Evolutionary conservation across 179 eudicot genomes (phyloP).

Genomic region (Gypsophila paniculata): DNA sequence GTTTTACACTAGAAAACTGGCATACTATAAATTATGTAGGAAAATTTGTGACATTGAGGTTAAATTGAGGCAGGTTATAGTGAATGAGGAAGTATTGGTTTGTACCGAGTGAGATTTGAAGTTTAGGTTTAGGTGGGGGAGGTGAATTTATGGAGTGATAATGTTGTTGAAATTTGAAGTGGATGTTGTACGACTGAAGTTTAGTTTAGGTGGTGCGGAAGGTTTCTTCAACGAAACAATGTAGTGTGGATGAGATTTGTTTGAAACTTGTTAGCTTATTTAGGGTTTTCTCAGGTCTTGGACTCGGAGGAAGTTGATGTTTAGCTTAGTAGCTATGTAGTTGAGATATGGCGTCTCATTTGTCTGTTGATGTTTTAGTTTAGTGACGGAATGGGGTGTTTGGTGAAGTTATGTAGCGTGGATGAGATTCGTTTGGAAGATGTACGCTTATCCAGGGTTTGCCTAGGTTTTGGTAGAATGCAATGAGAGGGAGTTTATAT

Average conservation of each 20-base stretch:
- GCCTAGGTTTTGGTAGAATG: background rate
- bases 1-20: too few relatives aligned
- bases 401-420: slow-evolving; percentile 3
- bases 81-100: background rate
- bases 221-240: too few relatives aligned
- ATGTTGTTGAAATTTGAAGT: background rate
- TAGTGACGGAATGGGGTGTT: background rate
- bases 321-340: too few relatives aligned
- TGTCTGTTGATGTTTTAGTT: background rate
- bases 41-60: slow-evolving; percentile 15
- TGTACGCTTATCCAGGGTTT: background rate
- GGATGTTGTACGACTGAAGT: background rate
- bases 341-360: too few relatives aligned
- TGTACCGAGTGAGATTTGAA: background rate
- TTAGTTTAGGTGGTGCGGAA: background rate
- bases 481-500: background rate
- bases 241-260: too few relatives aligned
- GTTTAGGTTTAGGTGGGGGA: background rate
- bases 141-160: background rate
- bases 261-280: too few relatives aligned
- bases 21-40: too few relatives aligned
- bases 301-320: too few relatives aligned
- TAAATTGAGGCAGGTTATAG: background rate
- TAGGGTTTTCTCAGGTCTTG: too few relatives aligned
- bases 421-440: background rate